Percentiles rank a stretch among this genome's conserved stretches.
Evolutionary conservation across 2,329 filamentous ascomycete genomes (phyloP).

Genomic region (Fonsecaea nubica): DNA sequence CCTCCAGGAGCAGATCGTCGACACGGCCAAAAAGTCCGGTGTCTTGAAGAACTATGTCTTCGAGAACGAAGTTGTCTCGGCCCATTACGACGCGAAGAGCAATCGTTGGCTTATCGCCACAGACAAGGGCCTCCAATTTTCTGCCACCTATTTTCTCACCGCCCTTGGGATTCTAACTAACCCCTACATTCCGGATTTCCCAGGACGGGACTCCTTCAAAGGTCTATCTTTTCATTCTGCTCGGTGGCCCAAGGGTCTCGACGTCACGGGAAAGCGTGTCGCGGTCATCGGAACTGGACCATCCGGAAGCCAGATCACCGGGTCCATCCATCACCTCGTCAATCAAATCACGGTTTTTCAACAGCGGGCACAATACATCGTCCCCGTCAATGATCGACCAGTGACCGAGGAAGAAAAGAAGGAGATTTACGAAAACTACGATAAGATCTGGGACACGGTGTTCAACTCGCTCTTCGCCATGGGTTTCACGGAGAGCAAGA

Average conservation of each 20-base stretch:
- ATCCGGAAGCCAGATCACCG: slow-evolving; percentile 67
- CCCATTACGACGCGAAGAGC: slow-evolving; percentile 47
- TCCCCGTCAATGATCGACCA: slow-evolving; percentile 63
- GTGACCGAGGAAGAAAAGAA: slow-evolving; percentile 60
- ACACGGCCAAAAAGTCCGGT: slow-evolving; percentile 53
- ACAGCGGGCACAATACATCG: slow-evolving; percentile 68
- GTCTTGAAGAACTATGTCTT: slow-evolving; percentile 55
- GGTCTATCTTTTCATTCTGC: slow-evolving; percentile 65
- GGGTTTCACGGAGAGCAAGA: slow-evolving; percentile 55
- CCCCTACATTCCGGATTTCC: slow-evolving; percentile 66
- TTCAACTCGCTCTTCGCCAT: slow-evolving; percentile 63
- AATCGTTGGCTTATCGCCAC: slow-evolving; percentile 54
- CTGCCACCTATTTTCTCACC: slow-evolving; percentile 52
- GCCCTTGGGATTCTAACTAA: slow-evolving; percentile 61
- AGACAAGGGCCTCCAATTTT: slow-evolving; percentile 48
- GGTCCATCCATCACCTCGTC: slow-evolving; percentile 62
- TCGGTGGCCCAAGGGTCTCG: slow-evolving; percentile 61
- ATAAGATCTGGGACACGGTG: slow-evolving; percentile 41
- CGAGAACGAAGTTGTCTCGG: slow-evolving; percentile 50
- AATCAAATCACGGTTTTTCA: slow-evolving; percentile 62
- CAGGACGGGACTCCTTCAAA: slow-evolving; percentile 64
- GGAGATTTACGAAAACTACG: slow-evolving; percentile 25
- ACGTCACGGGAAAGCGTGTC: slow-evolving; percentile 63
- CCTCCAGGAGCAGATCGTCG: slow-evolving; percentile 54
- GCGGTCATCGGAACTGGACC: slow-evolving; percentile 71